A percentile compares a stretch with the other conserved stretches of the same genome.
Conservation (phyloP, 176 grass and related monocot genomes). For the Otatea glauca region DNA sequence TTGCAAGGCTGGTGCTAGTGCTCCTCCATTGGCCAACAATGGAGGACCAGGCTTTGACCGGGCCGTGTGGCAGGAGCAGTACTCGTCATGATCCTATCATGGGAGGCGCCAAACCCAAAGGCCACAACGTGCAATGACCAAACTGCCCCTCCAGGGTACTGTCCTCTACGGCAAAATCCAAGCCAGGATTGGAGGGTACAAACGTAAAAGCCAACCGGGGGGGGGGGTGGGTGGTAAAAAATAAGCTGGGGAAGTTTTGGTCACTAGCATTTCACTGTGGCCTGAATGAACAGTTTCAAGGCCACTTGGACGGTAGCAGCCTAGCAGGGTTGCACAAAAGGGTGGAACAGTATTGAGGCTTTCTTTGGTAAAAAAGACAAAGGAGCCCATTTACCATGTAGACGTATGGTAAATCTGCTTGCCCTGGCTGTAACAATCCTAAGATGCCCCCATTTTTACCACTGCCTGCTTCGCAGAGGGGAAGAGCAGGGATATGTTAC, state of each 20-base stretch:
- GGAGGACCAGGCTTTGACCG: conserved; percentile 65
- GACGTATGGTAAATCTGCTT: conserved; percentile 22
- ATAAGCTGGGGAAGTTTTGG: neutral
- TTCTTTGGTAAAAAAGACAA: conserved; percentile 55
- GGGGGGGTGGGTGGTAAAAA: conserved; percentile 12
- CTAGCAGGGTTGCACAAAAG: neutral
- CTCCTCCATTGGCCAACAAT: conserved; percentile 39
- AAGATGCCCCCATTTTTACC: conserved; percentile 25
- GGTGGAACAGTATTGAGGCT: conserved; percentile 48
- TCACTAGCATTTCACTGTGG: conserved; percentile 39
- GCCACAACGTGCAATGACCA: neutral
- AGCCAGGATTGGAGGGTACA: neutral
- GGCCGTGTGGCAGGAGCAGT: neutral
- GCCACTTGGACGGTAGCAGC: conserved; percentile 38
- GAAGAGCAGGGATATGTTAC: conserved; percentile 40
- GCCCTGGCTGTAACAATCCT: conserved; percentile 35
- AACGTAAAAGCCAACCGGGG: conserved; percentile 10
- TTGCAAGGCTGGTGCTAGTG: conserved; percentile 14
- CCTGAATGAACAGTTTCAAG: conserved; percentile 40
- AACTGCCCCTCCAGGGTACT: conserved; percentile 27
- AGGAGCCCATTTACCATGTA: conserved; percentile 44
- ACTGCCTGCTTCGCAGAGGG: conserved; percentile 23
- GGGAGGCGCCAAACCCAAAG: conserved; percentile 20
- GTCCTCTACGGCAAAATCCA: neutral
- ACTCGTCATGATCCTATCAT: neutral